These are phyloP conservation scores for Beauveria sp. DNA, from an alignment of 2,329 filamentous ascomycete species.

Conservation along the genomic window DNA sequence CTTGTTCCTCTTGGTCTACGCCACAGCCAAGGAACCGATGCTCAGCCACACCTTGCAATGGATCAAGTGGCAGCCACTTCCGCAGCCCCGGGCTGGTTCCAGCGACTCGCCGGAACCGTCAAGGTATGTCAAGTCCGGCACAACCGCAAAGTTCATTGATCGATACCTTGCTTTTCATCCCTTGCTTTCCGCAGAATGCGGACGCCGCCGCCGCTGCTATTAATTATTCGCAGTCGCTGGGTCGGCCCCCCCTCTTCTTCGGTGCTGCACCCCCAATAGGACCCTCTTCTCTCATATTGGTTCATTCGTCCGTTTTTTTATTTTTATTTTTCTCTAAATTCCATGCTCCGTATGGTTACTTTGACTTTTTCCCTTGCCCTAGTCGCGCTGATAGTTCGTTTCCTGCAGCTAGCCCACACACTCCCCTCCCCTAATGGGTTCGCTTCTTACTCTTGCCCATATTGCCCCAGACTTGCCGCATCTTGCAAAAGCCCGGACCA, in stretches of 20 bases:
- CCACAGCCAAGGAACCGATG: too few species aligned
- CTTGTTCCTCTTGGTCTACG: too few species aligned
- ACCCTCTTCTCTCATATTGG: background rate
- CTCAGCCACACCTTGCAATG: too few species aligned
- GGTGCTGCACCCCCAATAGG: background rate
- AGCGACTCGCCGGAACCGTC: too few species aligned
- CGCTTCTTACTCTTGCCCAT: background rate
- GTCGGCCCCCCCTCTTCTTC: background rate
- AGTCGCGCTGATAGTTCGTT: background rate
- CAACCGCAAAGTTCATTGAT: too few species aligned
- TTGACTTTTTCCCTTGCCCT: background rate
- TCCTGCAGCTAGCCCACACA: background rate
- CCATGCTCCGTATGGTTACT: too few species aligned
- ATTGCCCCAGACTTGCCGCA: slow-evolving; percentile 5
- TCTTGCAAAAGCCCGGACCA: background rate
- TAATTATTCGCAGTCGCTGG: too few species aligned
- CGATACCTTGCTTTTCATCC: too few species aligned
- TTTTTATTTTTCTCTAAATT: background rate
- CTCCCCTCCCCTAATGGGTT: background rate
- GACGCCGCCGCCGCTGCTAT: background rate
- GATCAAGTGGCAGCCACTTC: too few species aligned
- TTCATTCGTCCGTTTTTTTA: background rate
- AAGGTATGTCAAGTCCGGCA: too few species aligned
- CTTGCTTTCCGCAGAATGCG: too few species aligned
- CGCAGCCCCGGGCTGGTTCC: too few species aligned